Evolutionary conservation across 23 red algal species (phyloP), one percentile per base, ranked within the genome.

Genomic region (Gracilaria caudata): DNA sequence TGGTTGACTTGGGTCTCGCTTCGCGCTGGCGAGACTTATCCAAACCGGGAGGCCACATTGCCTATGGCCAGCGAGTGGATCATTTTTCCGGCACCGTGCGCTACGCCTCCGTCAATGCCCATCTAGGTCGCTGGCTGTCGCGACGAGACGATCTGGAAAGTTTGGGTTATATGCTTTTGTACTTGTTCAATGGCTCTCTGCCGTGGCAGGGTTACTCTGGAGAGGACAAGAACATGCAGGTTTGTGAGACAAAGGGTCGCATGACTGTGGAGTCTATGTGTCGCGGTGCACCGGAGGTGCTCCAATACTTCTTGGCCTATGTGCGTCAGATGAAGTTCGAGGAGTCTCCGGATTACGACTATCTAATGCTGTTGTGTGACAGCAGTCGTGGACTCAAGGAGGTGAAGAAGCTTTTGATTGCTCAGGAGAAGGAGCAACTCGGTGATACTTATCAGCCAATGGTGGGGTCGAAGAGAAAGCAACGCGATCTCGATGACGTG

Each of bases 201-300:
- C 97, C 97, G 24, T 99, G 97, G 97, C 93, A 99, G 78, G 93
- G 93, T 11, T 99, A 93, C 83, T 81, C 80, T 29, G 93, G 93
- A 36, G 97, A 99, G 59, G 93, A 99, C 78, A 95, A 99, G 91
- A 99, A 99, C 68, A 95, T 99, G 96, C 93, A 95, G 73, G 96
- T 98, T 44, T 98, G 96, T 71, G 96, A 98, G 74, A 90, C 89
- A n/a, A 98, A 98, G 61, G 96, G 96, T 21, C 77, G 93, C 34
- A 79, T 98, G 20, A 93, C 92, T 10, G 82, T 95, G 5, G 92
- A 93, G 47, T 76, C 87, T 39, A 95, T 98, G 80, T 98, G 96
- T 61, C 82, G 93, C 19, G 92, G 92, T 51, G 96, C 92, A 3
- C 96, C 96, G 2, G 96, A 98, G 37, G 92, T 93, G 51, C 77